Evolutionary conservation across 2,329 filamentous ascomycete species (phyloP).

Genomic region (Talaromyces pinophilus): DNA sequence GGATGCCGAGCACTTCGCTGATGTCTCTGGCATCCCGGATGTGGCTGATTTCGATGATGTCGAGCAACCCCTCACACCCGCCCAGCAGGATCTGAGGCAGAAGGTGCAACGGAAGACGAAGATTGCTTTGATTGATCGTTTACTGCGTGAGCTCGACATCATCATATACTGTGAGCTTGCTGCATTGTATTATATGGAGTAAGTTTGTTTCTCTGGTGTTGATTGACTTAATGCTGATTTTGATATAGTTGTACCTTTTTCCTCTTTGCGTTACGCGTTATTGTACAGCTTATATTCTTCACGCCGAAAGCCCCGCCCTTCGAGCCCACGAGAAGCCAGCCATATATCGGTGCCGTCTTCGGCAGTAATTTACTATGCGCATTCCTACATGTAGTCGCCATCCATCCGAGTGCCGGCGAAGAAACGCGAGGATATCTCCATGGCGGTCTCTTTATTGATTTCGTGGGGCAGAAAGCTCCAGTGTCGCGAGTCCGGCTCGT

Average conservation of each 20-base stretch:
- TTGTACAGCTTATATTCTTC: constrained; percentile 60
- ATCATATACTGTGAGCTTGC: constrained; percentile 63
- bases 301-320: constrained; percentile 59
- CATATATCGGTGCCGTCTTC: constrained; percentile 57
- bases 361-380: constrained; percentile 59
- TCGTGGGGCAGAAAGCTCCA: constrained; percentile 62
- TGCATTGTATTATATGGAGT: constrained; percentile 65
- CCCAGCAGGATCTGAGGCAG: constrained; percentile 32
- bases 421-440: constrained; percentile 58
- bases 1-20: constrained; percentile 51
- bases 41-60: constrained; percentile 25
- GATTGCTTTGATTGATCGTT: constrained; percentile 54
- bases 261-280: constrained; percentile 56
- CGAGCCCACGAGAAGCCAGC: constrained; percentile 53
- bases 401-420: constrained; percentile 55
- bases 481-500: constrained; percentile 56
- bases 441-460: constrained; percentile 64
- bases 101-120: constrained; percentile 44
- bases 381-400: constrained; percentile 57
- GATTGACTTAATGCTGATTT: background rate
- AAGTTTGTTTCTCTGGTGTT: constrained; percentile 31
- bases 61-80: constrained; percentile 2
- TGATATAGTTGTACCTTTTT: constrained; percentile 58
- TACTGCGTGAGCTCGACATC: constrained; percentile 60
- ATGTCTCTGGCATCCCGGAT: constrained; percentile 45